Conservation (phyloP, 129 eudicot species). For the Flaveria sonorensis region DNA sequence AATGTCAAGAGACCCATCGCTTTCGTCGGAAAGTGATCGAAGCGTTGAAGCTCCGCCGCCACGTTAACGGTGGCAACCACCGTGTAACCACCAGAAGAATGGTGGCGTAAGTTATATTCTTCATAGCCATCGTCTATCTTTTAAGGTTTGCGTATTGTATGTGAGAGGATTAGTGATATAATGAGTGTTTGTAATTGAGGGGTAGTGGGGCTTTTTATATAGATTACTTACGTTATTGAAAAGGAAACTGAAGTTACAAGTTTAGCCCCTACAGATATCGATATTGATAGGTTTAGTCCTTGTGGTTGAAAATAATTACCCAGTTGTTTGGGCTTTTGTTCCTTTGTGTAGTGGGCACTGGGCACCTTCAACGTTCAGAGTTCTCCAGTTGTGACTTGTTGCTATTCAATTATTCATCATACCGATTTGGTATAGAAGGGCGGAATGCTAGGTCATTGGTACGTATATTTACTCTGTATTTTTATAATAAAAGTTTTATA, state of each 20-base stretch:
- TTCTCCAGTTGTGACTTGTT: no score
- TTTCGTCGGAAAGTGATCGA: conserved; percentile 44
- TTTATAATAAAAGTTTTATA: no score
- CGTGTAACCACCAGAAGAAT: conserved; percentile 21
- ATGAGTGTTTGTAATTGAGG: not conserved
- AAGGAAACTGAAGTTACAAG: not conserved
- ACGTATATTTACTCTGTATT: no score
- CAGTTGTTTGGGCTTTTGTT: not conserved
- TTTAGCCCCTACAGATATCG: conserved; percentile 8
- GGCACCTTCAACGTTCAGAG: not conserved
- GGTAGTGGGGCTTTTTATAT: not conserved
- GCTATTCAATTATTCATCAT: no score
- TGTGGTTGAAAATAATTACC: not conserved
- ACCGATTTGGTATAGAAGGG: no score
- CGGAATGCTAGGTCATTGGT: no score
- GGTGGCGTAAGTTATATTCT: conserved; percentile 21
- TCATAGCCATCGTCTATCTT: not conserved
- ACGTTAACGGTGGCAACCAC: conserved; percentile 22
- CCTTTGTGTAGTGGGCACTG: not conserved
- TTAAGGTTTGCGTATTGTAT: not conserved
- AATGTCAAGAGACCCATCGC: conserved; percentile 52
- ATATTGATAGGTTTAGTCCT: conserved; percentile 21
- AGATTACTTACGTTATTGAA: conserved; percentile 5
- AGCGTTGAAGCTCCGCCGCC: conserved; percentile 48
- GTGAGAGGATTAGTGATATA: not conserved